These are phyloP conservation scores for Cladorrhinum sp. DNA, from an alignment of 2,329 filamentous ascomycete species.

Conservation along the genomic window DNA sequence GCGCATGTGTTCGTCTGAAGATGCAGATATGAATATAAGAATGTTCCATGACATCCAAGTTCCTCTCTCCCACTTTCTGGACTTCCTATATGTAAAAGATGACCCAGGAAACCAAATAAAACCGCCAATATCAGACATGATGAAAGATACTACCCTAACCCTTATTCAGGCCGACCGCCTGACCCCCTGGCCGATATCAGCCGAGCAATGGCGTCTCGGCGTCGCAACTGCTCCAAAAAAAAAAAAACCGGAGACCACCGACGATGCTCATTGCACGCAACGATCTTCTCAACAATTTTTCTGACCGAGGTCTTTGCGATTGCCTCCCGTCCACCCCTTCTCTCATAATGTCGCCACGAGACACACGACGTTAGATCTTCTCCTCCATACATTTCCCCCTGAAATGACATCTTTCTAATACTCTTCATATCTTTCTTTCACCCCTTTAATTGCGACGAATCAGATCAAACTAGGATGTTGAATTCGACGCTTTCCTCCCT, in stretches of 20 bases:
- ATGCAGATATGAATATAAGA: neutral
- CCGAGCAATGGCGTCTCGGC: conserved; percentile 1
- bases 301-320: neutral
- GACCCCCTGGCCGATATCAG: neutral
- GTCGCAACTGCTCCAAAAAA: neutral
- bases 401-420: neutral
- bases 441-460: neutral
- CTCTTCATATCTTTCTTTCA: neutral
- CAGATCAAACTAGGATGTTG: conserved; percentile 15
- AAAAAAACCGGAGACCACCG: conserved; percentile 1
- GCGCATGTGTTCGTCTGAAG: neutral
- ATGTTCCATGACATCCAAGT: neutral
- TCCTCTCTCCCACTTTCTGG: neutral
- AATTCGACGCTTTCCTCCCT: conserved; percentile 21
- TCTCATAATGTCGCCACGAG: conserved; percentile 3
- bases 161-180: neutral
- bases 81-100: neutral
- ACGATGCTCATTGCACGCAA: conserved; percentile 2
- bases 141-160: neutral
- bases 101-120: neutral
- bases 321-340: neutral
- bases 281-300: conserved; percentile 7
- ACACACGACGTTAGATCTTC: neutral
- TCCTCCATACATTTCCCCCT: neutral
- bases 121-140: neutral